Evolutionary conservation across 257 asterid genomes (phyloP).

Genomic region (Capsicum chinense): DNA sequence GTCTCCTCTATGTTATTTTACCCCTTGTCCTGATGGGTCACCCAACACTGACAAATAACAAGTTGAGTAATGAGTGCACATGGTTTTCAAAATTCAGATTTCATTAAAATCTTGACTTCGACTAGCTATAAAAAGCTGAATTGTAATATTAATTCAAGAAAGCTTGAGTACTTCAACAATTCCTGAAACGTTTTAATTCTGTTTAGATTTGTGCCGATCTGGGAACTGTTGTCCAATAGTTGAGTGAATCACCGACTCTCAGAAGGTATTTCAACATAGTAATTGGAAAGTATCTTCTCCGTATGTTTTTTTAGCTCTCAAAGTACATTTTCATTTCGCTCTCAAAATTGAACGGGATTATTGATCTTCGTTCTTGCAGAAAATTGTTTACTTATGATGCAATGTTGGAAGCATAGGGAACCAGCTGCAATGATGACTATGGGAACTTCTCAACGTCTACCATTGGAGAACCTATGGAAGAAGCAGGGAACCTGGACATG

Average conservation of each 20-base stretch:
- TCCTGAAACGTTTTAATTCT: background rate
- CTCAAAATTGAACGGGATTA: background rate
- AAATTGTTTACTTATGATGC: background rate
- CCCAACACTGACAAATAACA: background rate
- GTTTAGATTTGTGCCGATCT: conserved; percentile 1
- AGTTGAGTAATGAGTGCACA: background rate
- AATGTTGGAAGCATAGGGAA: background rate
- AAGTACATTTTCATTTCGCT: conserved; percentile 5
- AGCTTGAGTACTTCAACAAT: background rate
- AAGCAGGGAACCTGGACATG: background rate
- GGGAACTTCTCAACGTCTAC: conserved; percentile 17
- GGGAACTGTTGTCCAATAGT: background rate
- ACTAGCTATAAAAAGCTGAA: background rate
- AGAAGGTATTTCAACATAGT: background rate
- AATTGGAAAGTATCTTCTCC: background rate
- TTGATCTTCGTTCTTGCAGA: background rate
- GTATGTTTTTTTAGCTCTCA: background rate
- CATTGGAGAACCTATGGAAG: background rate
- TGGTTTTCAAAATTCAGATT: conserved; percentile 11
- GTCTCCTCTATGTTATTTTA: conserved; percentile 7
- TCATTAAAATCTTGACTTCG: background rate
- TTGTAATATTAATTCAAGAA: background rate
- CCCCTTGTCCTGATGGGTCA: background rate
- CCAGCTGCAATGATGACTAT: background rate
- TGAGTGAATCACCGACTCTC: background rate